Evolutionary conservation across 2,329 filamentous ascomycete species (phyloP).

Genomic region (Pseudogymnoascus sp.): DNA sequence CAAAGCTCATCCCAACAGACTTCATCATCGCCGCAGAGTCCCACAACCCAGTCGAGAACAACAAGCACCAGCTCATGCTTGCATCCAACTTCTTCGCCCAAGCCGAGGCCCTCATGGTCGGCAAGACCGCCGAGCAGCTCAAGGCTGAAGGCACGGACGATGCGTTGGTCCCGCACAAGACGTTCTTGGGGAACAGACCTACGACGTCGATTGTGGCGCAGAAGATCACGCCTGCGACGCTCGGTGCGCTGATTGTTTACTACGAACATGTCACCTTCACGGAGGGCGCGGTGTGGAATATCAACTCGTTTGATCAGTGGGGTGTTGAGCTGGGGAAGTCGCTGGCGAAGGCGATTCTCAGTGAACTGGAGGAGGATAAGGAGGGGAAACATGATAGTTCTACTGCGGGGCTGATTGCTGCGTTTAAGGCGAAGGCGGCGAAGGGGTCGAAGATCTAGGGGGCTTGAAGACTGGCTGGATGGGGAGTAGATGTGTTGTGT

Average conservation of each 20-base stretch:
- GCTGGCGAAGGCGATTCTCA: constrained; percentile 82
- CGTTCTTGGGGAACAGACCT: constrained; percentile 94
- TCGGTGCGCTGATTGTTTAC: constrained; percentile 94
- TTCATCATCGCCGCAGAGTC: constrained; percentile 95
- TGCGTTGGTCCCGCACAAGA: constrained; percentile 90
- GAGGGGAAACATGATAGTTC: constrained; percentile 72
- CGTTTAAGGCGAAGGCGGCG: constrained; percentile 64
- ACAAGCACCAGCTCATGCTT: constrained; percentile 94
- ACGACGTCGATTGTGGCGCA: constrained; percentile 89
- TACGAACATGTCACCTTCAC: constrained; percentile 99
- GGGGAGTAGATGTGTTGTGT: neutral
- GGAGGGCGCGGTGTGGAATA: constrained; percentile 97
- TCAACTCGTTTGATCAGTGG: constrained; percentile 99
- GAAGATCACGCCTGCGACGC: constrained; percentile 85
- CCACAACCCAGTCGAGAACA: constrained; percentile 88
- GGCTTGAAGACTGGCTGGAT: neutral
- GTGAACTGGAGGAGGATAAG: constrained; percentile 73
- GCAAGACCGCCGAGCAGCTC: constrained; percentile 75
- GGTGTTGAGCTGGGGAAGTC: constrained; percentile 97
- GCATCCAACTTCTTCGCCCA: constrained; percentile 89
- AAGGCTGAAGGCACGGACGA: constrained; percentile 65
- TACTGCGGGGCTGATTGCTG: constrained; percentile 80
- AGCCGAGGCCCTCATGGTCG: constrained; percentile 83
- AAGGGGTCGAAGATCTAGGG: constrained; percentile 1
- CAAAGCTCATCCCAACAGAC: constrained; percentile 95